A percentile compares a stretch with the other conserved stretches of the same genome.
Conservation (phyloP, 306 rosid species). For the Mucuna pruriens region DNA sequence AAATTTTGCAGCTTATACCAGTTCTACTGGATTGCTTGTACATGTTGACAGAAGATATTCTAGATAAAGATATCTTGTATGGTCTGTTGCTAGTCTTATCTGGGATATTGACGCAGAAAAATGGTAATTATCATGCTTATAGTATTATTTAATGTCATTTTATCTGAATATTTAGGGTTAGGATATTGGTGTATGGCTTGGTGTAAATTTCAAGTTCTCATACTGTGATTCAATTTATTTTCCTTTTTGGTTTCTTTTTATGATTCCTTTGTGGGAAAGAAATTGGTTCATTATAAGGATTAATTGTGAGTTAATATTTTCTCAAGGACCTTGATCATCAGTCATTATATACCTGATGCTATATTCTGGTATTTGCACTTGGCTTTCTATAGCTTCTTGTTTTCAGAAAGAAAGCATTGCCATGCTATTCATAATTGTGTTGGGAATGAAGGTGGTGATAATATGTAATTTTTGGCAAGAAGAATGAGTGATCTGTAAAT, state of each 20-base stretch:
- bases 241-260: constrained; percentile 5
- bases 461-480: constrained; percentile 12
- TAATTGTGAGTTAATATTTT: constrained; percentile 1
- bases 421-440: not conserved
- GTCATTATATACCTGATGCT: constrained; percentile 25
- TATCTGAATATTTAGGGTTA: constrained; percentile 4
- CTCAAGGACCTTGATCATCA: not conserved
- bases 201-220: constrained; percentile 18
- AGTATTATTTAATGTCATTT: constrained; percentile 22
- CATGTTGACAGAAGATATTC: constrained; percentile 60
- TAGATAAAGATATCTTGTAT: constrained; percentile 73
- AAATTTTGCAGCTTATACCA: constrained; percentile 79
- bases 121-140: constrained; percentile 57
- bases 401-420: constrained; percentile 23
- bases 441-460: not conserved
- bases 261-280: constrained; percentile 28
- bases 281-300: not conserved
- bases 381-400: constrained; percentile 17
- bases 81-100: constrained; percentile 84
- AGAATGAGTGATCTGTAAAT: not conserved
- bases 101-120: constrained; percentile 80
- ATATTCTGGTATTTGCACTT: constrained; percentile 19
- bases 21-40: constrained; percentile 76
- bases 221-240: constrained; percentile 19
- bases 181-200: not conserved